These are phyloP conservation scores for Neoboletus magnificus DNA, from an alignment of 768 basidiomycete genomes.

Conservation along the genomic window DNA sequence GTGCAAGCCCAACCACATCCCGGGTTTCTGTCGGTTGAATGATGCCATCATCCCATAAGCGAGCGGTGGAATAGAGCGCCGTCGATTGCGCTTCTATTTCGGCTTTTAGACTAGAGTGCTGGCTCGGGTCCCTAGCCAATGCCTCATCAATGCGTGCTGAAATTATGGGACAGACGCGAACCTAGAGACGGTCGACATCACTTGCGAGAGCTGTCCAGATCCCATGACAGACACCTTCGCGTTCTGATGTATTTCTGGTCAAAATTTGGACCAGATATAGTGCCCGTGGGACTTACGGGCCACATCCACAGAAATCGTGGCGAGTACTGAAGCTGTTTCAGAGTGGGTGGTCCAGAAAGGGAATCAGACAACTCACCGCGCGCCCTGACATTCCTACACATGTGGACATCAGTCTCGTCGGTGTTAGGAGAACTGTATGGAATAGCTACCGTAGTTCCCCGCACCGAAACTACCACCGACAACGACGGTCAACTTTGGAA, in stretches of 20 bases:
- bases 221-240: constrained; percentile 97
- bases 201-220: constrained; percentile 85
- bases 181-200: constrained; percentile 89
- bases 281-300: constrained; percentile 59
- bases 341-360: constrained; percentile 1
- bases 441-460: constrained; percentile 80
- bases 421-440: neutral
- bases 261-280: constrained; percentile 6
- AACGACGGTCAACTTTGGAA: constrained; percentile 90
- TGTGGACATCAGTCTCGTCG: constrained; percentile 12
- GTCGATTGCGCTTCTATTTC: constrained; percentile 90
- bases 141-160: neutral
- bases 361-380: constrained; percentile 55
- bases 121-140: constrained; percentile 64
- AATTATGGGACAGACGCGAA: constrained; percentile 31
- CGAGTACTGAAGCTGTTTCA: constrained; percentile 58
- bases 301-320: constrained; percentile 98
- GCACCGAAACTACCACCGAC: constrained; percentile 94
- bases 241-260: constrained; percentile 46
- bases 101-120: constrained; percentile 67
- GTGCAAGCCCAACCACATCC: constrained; percentile 82
- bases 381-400: constrained; percentile 83
- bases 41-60: constrained; percentile 94
- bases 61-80: constrained; percentile 83
- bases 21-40: constrained; percentile 87